These are phyloP conservation scores for Colletotrichum sublineola DNA, from an alignment of 2,329 filamentous ascomycete genomes.

Conservation along the genomic window DNA sequence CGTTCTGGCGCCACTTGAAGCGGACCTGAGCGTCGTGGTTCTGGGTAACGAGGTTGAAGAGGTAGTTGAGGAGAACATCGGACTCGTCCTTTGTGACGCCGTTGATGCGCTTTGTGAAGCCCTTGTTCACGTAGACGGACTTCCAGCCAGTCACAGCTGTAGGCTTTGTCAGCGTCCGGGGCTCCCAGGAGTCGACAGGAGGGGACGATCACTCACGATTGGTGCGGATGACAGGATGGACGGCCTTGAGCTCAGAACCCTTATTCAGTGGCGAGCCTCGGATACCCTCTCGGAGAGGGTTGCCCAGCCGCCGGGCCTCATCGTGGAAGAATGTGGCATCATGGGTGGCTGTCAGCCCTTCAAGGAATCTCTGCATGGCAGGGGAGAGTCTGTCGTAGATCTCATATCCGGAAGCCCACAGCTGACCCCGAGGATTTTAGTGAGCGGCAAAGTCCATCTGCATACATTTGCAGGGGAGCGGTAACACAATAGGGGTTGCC, in stretches of 20 bases:
- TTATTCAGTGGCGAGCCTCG: slow-evolving; percentile 70
- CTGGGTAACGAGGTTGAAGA: slow-evolving; percentile 62
- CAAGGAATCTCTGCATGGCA: slow-evolving; percentile 61
- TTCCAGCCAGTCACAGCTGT: slow-evolving; percentile 68
- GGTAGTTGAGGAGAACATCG: slow-evolving; percentile 62
- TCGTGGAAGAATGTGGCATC: slow-evolving; percentile 65
- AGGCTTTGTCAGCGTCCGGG: slow-evolving; percentile 15
- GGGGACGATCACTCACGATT: slow-evolving; percentile 55
- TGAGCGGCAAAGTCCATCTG: slow-evolving; percentile 15
- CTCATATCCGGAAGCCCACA: slow-evolving; percentile 66
- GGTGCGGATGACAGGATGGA: slow-evolving; percentile 68
- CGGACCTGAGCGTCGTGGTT: slow-evolving; percentile 71
- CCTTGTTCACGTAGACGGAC: slow-evolving; percentile 64
- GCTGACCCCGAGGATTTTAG: slow-evolving; percentile 49
- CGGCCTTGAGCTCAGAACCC: slow-evolving; percentile 63
- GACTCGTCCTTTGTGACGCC: slow-evolving; percentile 67
- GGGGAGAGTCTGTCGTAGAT: slow-evolving; percentile 68
- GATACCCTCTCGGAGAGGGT: slow-evolving; percentile 57
- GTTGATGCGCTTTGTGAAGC: slow-evolving; percentile 68
- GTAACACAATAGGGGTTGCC: neutral
- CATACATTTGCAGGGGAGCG: neutral
- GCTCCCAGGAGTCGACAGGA: neutral
- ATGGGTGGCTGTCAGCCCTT: slow-evolving; percentile 63
- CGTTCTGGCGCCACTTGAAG: slow-evolving; percentile 66
- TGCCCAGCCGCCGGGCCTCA: slow-evolving; percentile 61